Evolutionary conservation across 169 alveolate species (phyloP).

Genomic region (Eimeria maxima): DNA sequence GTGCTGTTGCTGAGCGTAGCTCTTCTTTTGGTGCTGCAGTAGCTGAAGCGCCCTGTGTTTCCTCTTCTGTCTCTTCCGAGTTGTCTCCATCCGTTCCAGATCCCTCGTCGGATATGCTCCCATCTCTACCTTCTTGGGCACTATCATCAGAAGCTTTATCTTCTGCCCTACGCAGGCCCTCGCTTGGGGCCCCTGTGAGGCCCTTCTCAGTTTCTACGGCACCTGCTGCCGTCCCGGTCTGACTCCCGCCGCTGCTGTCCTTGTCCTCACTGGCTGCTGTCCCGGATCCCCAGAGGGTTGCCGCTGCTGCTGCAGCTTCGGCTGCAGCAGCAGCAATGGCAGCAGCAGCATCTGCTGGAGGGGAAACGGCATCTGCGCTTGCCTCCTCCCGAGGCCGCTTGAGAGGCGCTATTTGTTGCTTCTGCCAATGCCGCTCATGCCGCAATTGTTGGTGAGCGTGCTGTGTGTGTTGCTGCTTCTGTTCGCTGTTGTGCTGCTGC

Average conservation of each 20-base stretch:
- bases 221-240: neutral
- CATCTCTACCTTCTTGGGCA: neutral
- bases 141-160: neutral
- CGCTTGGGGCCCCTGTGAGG: neutral
- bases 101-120: neutral
- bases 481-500: neutral
- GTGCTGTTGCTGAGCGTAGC: neutral
- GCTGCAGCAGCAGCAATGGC: constrained; percentile 69
- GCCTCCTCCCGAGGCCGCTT: constrained; percentile 52
- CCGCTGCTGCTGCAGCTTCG: constrained; percentile 69
- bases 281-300: constrained; percentile 33
- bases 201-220: neutral
- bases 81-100: neutral
- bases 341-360: constrained; percentile 51
- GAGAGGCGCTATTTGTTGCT: neutral
- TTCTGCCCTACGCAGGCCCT: neutral
- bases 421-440: neutral
- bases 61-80: neutral
- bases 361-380: neutral
- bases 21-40: neutral
- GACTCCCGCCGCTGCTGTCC: constrained; percentile 9
- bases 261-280: neutral
- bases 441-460: neutral
- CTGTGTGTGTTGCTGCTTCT: neutral
- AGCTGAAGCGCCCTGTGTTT: neutral